A percentile compares a stretch with the other conserved stretches of the same genome.
phyloP scores from a whole-genome alignment of 129 eudicot species.

The Lactuca saligna region DNA sequence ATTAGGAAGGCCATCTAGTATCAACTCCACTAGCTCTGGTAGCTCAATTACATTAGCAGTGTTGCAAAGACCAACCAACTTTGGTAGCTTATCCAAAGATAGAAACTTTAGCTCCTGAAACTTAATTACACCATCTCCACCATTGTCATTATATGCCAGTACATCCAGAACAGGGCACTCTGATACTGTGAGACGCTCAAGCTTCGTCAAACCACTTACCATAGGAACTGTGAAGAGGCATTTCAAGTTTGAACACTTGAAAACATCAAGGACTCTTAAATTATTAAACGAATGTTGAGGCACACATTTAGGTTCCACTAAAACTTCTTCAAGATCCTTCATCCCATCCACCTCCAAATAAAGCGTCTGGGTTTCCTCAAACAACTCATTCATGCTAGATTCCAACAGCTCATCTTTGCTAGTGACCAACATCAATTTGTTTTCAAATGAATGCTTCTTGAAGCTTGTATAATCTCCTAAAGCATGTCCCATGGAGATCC shows the following conservation, averaged over 20 bases:
- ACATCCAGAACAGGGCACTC: not conserved
- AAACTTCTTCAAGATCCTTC: not conserved
- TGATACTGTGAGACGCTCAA: not conserved
- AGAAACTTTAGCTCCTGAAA: slow-evolving; percentile 2
- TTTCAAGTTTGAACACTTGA: not conserved
- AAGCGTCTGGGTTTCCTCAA: slow-evolving; percentile 5
- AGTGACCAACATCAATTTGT: not conserved
- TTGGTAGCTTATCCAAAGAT: not conserved
- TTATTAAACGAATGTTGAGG: not conserved
- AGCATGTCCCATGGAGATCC: slow-evolving; percentile 1
- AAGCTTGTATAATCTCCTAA: accelerated
- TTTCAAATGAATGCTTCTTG: not conserved
- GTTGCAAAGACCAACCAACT: slow-evolving; percentile 1
- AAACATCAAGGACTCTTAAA: slow-evolving; percentile 4
- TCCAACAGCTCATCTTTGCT: not conserved
- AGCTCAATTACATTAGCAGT: not conserved
- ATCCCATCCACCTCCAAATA: not conserved
- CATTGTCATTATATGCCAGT: not conserved
- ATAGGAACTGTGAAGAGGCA: not conserved
- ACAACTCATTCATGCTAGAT: not conserved
- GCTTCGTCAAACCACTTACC: not conserved
- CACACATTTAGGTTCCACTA: not conserved
- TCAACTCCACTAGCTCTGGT: not conserved
- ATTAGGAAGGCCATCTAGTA: slow-evolving; percentile 1
- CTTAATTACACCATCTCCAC: not conserved